phyloP scores from a whole-genome alignment of 2,329 filamentous ascomycete species.

The Ophiobolus disseminans region DNA sequence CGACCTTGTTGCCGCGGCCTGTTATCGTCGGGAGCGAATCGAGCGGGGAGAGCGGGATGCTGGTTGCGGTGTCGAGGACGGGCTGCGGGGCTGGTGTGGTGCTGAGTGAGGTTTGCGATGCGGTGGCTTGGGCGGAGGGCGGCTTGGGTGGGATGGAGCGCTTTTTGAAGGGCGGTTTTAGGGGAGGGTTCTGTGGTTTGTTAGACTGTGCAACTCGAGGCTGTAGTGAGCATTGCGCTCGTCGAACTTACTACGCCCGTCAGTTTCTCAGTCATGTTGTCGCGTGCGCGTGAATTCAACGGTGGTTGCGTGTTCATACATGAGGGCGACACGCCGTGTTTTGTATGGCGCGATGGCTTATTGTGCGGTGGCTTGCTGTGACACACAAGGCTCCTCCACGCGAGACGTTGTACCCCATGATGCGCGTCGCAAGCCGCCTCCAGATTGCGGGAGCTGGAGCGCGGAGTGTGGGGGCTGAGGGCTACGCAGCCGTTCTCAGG shows the following conservation, averaged over 20 bases:
- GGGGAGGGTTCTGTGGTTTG: constrained; percentile 3
- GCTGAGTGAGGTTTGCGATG: constrained; percentile 17
- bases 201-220: too few species aligned
- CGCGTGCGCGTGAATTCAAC: constrained; percentile 4
- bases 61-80: constrained; percentile 26
- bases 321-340: neutral
- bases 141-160: constrained; percentile 30
- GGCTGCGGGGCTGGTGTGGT: constrained; percentile 20
- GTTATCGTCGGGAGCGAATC: constrained; percentile 46
- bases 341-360: neutral
- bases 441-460: too few species aligned
- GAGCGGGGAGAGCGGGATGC: constrained; percentile 27
- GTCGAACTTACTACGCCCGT: constrained; percentile 5
- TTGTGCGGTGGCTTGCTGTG: constrained; percentile 1
- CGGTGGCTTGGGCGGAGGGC: constrained; percentile 1
- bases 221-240: neutral
- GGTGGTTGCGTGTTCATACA: neutral
- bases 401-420: constrained; percentile 2
- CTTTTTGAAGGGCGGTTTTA: constrained; percentile 34
- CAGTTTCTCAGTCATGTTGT: constrained; percentile 26
- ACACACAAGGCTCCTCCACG: constrained; percentile 1
- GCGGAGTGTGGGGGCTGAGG: too few species aligned
- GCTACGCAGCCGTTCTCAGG: too few species aligned
- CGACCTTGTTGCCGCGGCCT: constrained; percentile 21
- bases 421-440: neutral